A percentile compares a stretch with the other conserved stretches of the same genome.
These are phyloP conservation scores for Talaromyces sp. DNA, from an alignment of 2,329 filamentous ascomycete species.

Conservation along the genomic window DNA sequence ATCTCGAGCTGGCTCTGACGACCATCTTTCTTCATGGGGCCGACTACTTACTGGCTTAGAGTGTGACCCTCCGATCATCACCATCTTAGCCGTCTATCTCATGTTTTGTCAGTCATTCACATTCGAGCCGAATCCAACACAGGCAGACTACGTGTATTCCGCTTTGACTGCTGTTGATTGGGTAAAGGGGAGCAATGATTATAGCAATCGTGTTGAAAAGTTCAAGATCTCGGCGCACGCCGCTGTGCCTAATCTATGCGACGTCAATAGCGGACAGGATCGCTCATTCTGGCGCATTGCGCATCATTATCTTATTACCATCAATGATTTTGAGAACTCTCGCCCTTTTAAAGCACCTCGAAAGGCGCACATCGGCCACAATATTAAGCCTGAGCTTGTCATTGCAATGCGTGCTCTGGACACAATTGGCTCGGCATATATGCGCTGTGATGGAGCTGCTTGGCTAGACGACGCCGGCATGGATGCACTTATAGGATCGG, in stretches of 20 bases:
- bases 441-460: slow-evolving; percentile 8
- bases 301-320: slow-evolving; percentile 1
- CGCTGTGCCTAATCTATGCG: background rate
- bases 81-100: background rate
- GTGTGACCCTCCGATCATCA: slow-evolving; percentile 7
- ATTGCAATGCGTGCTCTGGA: slow-evolving; percentile 1
- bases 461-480: slow-evolving; percentile 9
- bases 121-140: background rate
- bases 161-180: slow-evolving; percentile 7
- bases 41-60: background rate
- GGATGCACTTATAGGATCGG: slow-evolving; percentile 7
- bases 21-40: slow-evolving; percentile 1
- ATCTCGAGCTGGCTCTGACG: background rate
- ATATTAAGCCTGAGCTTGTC: background rate
- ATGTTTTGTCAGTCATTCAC: slow-evolving; percentile 11
- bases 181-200: slow-evolving; percentile 2
- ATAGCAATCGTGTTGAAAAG: background rate
- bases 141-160: slow-evolving; percentile 10
- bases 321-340: slow-evolving; percentile 6
- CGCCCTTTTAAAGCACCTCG: background rate
- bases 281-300: slow-evolving; percentile 9
- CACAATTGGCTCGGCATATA: slow-evolving; percentile 7
- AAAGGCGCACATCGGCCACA: background rate
- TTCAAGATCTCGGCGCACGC: background rate
- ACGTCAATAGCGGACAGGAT: slow-evolving; percentile 9